A percentile compares a stretch with the other conserved stretches of the same genome.
Conservation (phyloP, 75 land plant species). For the Larix kaempferi region DNA sequence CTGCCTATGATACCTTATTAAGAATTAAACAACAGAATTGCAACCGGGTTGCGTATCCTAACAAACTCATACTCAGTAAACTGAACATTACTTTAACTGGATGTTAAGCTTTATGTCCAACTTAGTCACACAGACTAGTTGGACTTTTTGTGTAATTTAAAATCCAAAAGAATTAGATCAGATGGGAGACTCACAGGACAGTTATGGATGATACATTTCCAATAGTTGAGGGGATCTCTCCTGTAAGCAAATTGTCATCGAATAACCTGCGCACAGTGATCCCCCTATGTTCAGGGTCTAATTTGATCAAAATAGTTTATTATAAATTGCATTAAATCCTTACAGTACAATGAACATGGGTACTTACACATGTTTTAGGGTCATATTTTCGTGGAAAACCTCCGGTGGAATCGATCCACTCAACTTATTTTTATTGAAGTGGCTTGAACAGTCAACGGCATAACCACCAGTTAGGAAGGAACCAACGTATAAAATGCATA, state of each 20-base stretch:
- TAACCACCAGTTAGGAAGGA: too few species aligned
- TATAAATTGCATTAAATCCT: not conserved
- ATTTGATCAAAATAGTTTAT: not conserved
- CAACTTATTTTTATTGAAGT: constrained; percentile 66
- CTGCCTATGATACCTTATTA: too few species aligned
- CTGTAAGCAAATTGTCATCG: constrained; percentile 63
- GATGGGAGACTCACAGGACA: constrained; percentile 61
- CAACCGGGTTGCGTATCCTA: too few species aligned
- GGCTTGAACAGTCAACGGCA: constrained; percentile 29
- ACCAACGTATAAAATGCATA: too few species aligned
- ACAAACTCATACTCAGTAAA: too few species aligned
- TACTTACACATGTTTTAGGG: constrained; percentile 68
- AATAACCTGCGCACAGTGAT: constrained; percentile 34
- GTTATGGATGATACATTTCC: constrained; percentile 61
- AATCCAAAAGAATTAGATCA: too few species aligned
- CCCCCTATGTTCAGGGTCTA: not conserved
- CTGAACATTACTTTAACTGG: too few species aligned
- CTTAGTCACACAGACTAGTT: too few species aligned
- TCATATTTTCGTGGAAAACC: constrained; percentile 51
- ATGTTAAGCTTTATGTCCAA: too few species aligned
- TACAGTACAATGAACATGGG: not conserved
- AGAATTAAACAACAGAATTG: too few species aligned
- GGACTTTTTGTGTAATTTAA: too few species aligned
- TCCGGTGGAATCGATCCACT: constrained; percentile 48
- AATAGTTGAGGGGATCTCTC: constrained; percentile 52